These are phyloP conservation scores for Logfia minima DNA, from an alignment of 129 eudicot species.

Conservation along the genomic window DNA sequence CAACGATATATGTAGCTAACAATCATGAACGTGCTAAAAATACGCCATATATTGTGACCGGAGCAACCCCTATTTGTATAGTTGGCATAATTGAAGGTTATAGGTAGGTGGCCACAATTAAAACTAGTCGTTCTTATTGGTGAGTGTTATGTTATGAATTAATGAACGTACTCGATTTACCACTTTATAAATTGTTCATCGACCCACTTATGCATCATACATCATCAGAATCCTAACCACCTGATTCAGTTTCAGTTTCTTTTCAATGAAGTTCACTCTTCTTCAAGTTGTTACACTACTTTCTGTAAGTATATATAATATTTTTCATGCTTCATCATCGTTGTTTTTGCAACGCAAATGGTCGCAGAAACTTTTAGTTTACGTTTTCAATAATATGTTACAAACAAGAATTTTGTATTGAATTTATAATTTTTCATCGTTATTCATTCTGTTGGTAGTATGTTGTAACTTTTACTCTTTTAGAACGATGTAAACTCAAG, in stretches of 20 bases:
- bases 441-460: no score
- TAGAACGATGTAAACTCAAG: no score
- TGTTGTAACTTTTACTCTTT: no score
- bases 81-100: background rate
- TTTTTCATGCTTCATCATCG: no score
- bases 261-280: background rate
- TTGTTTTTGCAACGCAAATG: no score
- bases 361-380: no score
- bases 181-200: slow-evolving; percentile 19
- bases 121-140: slow-evolving; percentile 18
- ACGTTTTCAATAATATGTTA: no score
- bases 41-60: background rate
- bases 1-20: no score
- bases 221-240: slow-evolving; percentile 17
- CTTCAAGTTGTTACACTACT: background rate
- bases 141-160: slow-evolving; percentile 21
- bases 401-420: no score
- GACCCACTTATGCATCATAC: slow-evolving; percentile 1
- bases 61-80: background rate
- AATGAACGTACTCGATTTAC: background rate
- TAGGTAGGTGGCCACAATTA: slow-evolving; percentile 23
- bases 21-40: no score
- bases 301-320: slow-evolving; percentile 15
- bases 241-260: slow-evolving; percentile 1
- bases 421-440: no score